Evolutionary conservation across 1,284 basidiomycete species (phyloP).

Genomic region (Puccinia coronata): DNA sequence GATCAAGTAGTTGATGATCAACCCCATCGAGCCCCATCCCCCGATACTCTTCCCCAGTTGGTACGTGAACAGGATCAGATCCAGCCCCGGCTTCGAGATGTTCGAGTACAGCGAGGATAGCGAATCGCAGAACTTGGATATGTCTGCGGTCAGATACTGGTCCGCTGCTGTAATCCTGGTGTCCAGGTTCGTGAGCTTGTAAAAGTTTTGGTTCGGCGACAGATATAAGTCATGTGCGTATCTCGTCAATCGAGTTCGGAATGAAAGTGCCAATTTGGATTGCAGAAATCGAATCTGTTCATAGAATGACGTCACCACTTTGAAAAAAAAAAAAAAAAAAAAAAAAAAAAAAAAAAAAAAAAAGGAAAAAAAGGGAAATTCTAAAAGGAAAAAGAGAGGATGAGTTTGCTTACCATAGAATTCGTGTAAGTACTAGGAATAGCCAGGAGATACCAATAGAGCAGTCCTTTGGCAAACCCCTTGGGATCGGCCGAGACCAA

Average conservation of each 20-base stretch:
- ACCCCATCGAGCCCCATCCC: conserved; percentile 69
- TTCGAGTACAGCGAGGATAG: conserved; percentile 77
- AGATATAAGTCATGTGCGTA: conserved; percentile 93
- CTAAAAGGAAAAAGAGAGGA: no score
- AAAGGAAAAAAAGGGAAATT: conserved; percentile 2
- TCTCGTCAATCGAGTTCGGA: conserved; percentile 82
- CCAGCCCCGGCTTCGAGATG: conserved; percentile 84
- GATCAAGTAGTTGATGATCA: conserved; percentile 81
- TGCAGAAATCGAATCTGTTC: conserved; percentile 81
- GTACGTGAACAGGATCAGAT: conserved; percentile 88
- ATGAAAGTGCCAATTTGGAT: conserved; percentile 78
- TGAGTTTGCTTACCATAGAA: conserved; percentile 71
- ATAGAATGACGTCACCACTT: neutral
- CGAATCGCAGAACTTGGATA: conserved; percentile 85
- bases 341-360: neutral
- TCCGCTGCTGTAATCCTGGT: conserved; percentile 55
- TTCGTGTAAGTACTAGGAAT: conserved; percentile 95
- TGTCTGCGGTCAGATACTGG: conserved; percentile 78
- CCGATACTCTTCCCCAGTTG: conserved; percentile 86
- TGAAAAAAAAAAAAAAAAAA: neutral
- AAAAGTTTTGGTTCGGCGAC: conserved; percentile 67
- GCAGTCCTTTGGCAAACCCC: conserved; percentile 80
- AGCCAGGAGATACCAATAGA: conserved; percentile 84
- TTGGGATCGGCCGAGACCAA: conserved; percentile 76
- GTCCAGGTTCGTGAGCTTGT: conserved; percentile 62